Base-by-base conservation (phyloP, 257 asterid genomes). In the Nicotiana sylvestris region DNA sequence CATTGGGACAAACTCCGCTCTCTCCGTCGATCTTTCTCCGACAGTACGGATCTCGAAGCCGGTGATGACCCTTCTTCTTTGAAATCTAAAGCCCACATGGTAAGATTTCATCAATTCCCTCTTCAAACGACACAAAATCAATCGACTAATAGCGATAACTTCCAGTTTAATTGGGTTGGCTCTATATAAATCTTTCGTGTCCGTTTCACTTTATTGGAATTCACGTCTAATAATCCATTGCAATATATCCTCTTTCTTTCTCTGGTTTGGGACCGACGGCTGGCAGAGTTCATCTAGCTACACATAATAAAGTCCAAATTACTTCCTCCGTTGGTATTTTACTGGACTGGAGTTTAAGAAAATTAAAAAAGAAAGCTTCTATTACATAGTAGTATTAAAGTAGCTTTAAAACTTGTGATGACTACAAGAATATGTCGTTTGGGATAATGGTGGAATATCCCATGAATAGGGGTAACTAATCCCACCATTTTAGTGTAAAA, bases 1-100 rank as follows among this genome's bases (percentile, higher is more conserved):
- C 98, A 96, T 83, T 96, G 99, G 98, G 97, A 94, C 78, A 96
- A 93, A 87, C 94, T 94, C 87, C 98, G 95, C 6, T 80, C 95
- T 25, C 81, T 95, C 74, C 85, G 87, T 86, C 87, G 98, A 81
- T 86, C 87, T 13, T 76, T 83, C 53, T 9, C 86, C 61, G 49
- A 79, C 32, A 51, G 16, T 17, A 25, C 65, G 17, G 87, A 85
- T 72, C 85, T 87, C 61, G 94, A 89, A 61, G 91, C 89, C 21
- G 89, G 76, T 78, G 85, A 43, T 15, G 89, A 86, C 18, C 86
- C 77, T 2, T 86, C 66, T 69, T 81, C 88, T 25, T 55, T 90
- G 84, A 92, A 92, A 85, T 89, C 94, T 30, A 85, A 85, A 58
- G 65, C 91, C 18, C 70, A 82, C 62, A 61, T 46, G 96, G 97